These are phyloP conservation scores for Atkinsonella texensis DNA, from an alignment of 2,329 filamentous ascomycete genomes.

Conservation along the genomic window DNA sequence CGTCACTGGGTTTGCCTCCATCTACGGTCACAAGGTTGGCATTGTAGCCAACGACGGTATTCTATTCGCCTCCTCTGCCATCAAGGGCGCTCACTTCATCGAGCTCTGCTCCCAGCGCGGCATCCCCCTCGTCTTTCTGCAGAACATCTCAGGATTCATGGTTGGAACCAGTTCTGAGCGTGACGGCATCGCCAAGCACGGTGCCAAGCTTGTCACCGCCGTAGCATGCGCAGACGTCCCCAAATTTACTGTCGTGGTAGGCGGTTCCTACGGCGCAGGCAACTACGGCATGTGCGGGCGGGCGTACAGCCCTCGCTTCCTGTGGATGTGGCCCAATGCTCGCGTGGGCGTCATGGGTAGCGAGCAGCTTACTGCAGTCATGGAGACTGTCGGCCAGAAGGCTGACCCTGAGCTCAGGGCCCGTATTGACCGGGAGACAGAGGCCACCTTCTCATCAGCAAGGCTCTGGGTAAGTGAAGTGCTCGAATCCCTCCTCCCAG, in stretches of 20 bases:
- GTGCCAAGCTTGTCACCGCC: constrained; percentile 90
- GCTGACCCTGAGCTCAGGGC: constrained; percentile 70
- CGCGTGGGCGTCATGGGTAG: constrained; percentile 92
- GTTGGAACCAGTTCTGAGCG: constrained; percentile 85
- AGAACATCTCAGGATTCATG: constrained; percentile 99
- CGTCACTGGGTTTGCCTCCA: constrained; percentile 81
- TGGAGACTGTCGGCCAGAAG: constrained; percentile 83
- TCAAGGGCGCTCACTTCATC: constrained; percentile 96
- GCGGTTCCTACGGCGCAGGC: constrained; percentile 81
- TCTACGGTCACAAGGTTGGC: constrained; percentile 82
- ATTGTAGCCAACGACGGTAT: constrained; percentile 96
- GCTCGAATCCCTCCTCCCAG: too few species aligned
- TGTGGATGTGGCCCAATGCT: constrained; percentile 98
- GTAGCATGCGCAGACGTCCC: constrained; percentile 90
- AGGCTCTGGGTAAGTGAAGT: constrained; percentile 63
- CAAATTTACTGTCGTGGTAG: constrained; percentile 95
- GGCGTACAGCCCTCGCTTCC: constrained; percentile 79
- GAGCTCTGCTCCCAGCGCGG: constrained; percentile 85
- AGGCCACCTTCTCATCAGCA: constrained; percentile 78
- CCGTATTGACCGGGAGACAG: constrained; percentile 81
- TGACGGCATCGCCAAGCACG: constrained; percentile 94
- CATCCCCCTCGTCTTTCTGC: constrained; percentile 83
- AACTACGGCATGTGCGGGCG: constrained; percentile 99
- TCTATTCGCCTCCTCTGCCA: constrained; percentile 73
- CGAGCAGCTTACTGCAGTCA: constrained; percentile 82